These are phyloP conservation scores for Linnemannia elongata DNA, from an alignment of 192 early-diverging fungal species.

Conservation along the genomic window DNA sequence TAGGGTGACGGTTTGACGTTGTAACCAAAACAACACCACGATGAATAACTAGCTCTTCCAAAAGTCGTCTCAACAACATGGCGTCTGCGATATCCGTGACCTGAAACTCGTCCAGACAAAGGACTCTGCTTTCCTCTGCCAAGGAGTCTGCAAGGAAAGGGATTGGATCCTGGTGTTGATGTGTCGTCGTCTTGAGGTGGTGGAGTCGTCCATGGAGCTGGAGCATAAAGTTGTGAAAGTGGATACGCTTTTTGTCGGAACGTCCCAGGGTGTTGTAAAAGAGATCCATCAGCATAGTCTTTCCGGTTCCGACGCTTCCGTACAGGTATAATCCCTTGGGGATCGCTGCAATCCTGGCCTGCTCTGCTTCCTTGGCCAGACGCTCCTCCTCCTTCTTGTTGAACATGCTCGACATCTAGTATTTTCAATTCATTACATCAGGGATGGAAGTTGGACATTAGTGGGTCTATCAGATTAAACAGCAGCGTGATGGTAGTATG, in stretches of 20 bases:
- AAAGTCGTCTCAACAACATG: constrained; percentile 89
- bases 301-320: constrained; percentile 92
- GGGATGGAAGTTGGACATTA: not conserved
- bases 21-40: constrained; percentile 90
- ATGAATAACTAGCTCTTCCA: constrained; percentile 83
- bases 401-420: constrained; percentile 34
- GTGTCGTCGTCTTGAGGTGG: constrained; percentile 65
- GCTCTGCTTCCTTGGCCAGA: constrained; percentile 30
- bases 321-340: constrained; percentile 72
- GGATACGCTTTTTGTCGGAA: constrained; percentile 85
- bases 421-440: not conserved
- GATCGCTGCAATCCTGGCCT: constrained; percentile 33
- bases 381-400: constrained; percentile 45
- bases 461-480: not conserved
- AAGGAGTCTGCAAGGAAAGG: constrained; percentile 85
- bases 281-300: constrained; percentile 96
- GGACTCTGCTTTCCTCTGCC: constrained; percentile 82
- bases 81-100: constrained; percentile 99
- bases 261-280: constrained; percentile 87
- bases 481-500: not conserved
- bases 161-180: constrained; percentile 71
- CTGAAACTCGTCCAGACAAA: constrained; percentile 98
- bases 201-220: constrained; percentile 88
- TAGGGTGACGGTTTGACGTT: constrained; percentile 94
- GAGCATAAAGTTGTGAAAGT: constrained; percentile 98